These are phyloP conservation scores for Cutaneotrichosporon arboriforme DNA, from an alignment of 1,284 basidiomycete species.

Conservation along the genomic window DNA sequence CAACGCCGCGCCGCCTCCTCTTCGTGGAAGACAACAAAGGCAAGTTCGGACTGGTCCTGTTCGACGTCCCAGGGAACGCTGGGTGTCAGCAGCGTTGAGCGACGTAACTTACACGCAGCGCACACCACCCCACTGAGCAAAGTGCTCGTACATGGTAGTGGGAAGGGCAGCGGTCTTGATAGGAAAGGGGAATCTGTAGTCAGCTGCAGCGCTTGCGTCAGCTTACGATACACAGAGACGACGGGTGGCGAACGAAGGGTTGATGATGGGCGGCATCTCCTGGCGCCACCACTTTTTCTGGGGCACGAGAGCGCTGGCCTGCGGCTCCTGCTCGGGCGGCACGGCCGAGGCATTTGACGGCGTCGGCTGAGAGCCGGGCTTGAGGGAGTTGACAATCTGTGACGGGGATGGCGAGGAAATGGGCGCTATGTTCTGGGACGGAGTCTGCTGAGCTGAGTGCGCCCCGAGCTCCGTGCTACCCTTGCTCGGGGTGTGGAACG, in stretches of 20 bases:
- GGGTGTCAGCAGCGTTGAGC: too few relatives aligned
- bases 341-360: too few relatives aligned
- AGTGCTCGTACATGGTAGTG: slow-evolving; percentile 23
- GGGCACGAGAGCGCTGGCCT: background rate
- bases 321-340: background rate
- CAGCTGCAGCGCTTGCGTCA: background rate
- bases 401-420: too few relatives aligned
- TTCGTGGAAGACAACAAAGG: slow-evolving; percentile 12
- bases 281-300: slow-evolving; percentile 23
- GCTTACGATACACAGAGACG: slow-evolving; percentile 29
- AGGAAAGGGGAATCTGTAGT: slow-evolving; percentile 25
- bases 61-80: too few relatives aligned
- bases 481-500: too few relatives aligned
- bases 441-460: too few relatives aligned
- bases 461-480: too few relatives aligned
- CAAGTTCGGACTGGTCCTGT: too few relatives aligned
- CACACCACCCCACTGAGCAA: slow-evolving; percentile 26
- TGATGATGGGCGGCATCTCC: slow-evolving; percentile 27
- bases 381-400: too few relatives aligned
- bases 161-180: slow-evolving; percentile 16
- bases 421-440: too few relatives aligned
- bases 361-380: too few relatives aligned
- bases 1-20: slow-evolving; percentile 12
- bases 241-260: slow-evolving; percentile 21
- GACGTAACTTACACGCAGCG: slow-evolving; percentile 21